Evolutionary conservation across 2,329 filamentous ascomycete species (phyloP), one percentile per base, ranked within the genome.

Genomic region (Chrysoporthe austroafricana): DNA sequence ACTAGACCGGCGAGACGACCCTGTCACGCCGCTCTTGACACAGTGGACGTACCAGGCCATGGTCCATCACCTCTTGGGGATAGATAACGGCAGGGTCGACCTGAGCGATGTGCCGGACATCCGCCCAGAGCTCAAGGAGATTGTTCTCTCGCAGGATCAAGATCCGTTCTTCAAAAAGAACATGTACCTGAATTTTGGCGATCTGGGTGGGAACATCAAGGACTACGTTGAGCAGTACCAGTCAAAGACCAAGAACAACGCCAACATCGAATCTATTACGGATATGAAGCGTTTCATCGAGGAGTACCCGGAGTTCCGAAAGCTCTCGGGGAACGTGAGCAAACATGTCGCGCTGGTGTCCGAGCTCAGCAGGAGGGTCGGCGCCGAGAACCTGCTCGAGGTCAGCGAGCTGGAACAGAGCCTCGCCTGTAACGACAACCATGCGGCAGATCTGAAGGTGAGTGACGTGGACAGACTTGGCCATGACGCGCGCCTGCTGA

Each of bases 41-140:
- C 96, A 99, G 77, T 99, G 96, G 96, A 99, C 96, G 36, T 99
- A 99, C 76, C 96, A 99, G 80, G 96, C 96, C n/a, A 99, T 99
- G 94, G 96, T 99, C 0, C 96, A 99, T 77, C 96, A 99, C 75
- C 82, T 98, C 1, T 84, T 99, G 14, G 96, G 96, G 5, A 97
- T 99, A 72, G 88, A 92, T 68, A 98, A 98, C 77, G 96, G 96
- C n/a, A 88, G 95, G 62, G 96, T 99, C 0, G 91, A 97, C 75
- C 83, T 99, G 44, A 91, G 90, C 70, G 87, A 92, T 66, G 90
- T 97, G 0, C 92, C 92, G 14, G 94, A 97, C 65, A 88, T 96
- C 66, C 86, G 92, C 18, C 91, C 93, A 1, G 95, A 97, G 77
- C 84, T 97, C 64, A 94, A 91, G 75, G 96, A 99, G 79, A 96